Evolutionary conservation across 169 alveolate species (phyloP), one percentile per base, ranked within the genome.

Genomic region (Plasmodium gonderi): DNA sequence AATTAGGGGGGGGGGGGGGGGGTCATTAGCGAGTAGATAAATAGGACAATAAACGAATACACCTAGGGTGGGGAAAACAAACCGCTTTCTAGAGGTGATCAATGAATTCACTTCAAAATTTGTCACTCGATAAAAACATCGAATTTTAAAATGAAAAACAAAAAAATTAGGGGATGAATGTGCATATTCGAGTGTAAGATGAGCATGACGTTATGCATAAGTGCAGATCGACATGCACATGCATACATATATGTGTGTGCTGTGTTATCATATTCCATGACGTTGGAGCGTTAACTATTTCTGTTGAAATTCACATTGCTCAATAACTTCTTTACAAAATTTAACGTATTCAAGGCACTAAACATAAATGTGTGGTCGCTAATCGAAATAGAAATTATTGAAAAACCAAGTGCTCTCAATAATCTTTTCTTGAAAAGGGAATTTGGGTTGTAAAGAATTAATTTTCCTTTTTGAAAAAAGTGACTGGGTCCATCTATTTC

Each of bases 401-500:
- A 26, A 31, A 69, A 83, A 40, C 92, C 92, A 26, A 83, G 81
- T 20, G 83, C 83, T 60, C 92, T 68, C 42, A 83, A 20, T n/a
- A 83, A 20, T 7, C 92, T 83, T 40, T 83, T 83, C 82, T 83
- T 83, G 77, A 83, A 83, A 26, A 83, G 36, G 11, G 83, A 44
- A 49, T 83, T 83, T 51, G 92, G 77, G 4, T 83, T 83, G 51
- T 83, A 83, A 17, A 83, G 31, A 47, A 83, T 83, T 26, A 33
- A 38, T 69, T 7, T 38, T 20, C 92, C 92, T 60, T 64, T 83
- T 23, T 83, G 92, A 23, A 83, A 54, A 29, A 83, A 83, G 42
- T 83, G 92, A 17, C 82, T 83, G 8, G 92, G 92, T 45, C 92
- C 92, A 17, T 83, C 92, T 1, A 83, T 83, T 83, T 83, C 92